phyloP scores from a whole-genome alignment of 2,329 filamentous ascomycete species.

The Fusarium floridanum region DNA sequence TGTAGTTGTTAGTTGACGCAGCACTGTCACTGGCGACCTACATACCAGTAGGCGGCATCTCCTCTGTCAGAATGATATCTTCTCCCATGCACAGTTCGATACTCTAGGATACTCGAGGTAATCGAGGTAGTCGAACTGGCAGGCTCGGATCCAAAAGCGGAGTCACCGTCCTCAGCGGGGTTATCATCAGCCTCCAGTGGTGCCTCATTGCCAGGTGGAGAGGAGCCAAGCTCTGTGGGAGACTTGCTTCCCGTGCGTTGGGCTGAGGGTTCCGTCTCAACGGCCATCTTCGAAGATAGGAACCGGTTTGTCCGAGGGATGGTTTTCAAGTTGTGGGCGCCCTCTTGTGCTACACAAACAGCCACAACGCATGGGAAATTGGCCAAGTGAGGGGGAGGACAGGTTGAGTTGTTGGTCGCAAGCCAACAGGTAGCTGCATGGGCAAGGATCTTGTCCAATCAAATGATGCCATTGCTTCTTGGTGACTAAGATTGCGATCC shows the following conservation, averaged over 20 bases:
- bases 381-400: background rate
- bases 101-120: background rate
- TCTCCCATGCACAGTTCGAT: background rate
- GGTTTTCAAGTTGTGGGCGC: background rate
- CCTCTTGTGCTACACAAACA: background rate
- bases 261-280: background rate
- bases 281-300: background rate
- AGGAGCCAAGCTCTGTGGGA: background rate
- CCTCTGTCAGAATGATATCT: background rate
- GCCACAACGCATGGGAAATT: background rate
- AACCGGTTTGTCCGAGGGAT: background rate
- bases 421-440: background rate
- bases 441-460: background rate
- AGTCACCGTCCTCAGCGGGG: background rate
- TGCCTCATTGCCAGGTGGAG: background rate
- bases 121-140: background rate
- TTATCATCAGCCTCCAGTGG: background rate
- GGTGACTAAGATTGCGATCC: background rate
- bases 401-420: background rate
- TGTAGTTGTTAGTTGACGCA: background rate
- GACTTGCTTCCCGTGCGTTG: background rate
- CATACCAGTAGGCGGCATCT: background rate
- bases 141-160: background rate
- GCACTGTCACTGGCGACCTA: background rate
- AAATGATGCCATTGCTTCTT: background rate